These are phyloP conservation scores for Heracleum sosnowskyi DNA, from an alignment of 129 eudicot species.

Conservation along the genomic window DNA sequence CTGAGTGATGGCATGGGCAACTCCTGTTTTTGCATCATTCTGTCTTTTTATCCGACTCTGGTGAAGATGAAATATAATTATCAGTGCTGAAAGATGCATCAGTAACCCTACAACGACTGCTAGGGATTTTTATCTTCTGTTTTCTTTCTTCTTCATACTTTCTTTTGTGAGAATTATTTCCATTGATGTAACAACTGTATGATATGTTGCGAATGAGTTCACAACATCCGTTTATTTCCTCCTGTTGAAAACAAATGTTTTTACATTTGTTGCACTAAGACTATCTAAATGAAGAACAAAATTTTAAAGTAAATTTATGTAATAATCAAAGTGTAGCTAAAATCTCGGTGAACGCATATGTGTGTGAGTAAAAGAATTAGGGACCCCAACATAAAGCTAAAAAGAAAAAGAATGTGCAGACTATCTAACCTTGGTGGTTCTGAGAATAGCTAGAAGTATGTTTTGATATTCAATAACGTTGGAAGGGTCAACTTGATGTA, in stretches of 20 bases:
- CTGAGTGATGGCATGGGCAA: background rate
- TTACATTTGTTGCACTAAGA: too few species aligned
- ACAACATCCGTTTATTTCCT: background rate
- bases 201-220: background rate
- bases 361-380: background rate
- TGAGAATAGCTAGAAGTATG: slow-evolving; percentile 70
- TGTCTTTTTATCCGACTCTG: background rate
- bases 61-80: background rate
- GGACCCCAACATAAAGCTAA: background rate
- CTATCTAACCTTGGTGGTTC: slow-evolving; percentile 42
- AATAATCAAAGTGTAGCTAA: too few species aligned
- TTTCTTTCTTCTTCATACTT: background rate
- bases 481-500: slow-evolving; percentile 48
- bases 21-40: background rate
- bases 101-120: background rate
- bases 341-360: background rate
- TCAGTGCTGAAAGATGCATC: background rate
- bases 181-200: background rate
- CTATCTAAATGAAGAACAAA: background rate
- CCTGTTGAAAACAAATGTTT: background rate
- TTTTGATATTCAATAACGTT: slow-evolving; percentile 53
- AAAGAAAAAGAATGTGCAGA: background rate
- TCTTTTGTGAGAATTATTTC: slow-evolving; percentile 2
- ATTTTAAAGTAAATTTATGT: too few species aligned
- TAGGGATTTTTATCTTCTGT: background rate